These are phyloP conservation scores for Lotus japonicus DNA, from an alignment of 306 rosid species.

Conservation along the genomic window DNA sequence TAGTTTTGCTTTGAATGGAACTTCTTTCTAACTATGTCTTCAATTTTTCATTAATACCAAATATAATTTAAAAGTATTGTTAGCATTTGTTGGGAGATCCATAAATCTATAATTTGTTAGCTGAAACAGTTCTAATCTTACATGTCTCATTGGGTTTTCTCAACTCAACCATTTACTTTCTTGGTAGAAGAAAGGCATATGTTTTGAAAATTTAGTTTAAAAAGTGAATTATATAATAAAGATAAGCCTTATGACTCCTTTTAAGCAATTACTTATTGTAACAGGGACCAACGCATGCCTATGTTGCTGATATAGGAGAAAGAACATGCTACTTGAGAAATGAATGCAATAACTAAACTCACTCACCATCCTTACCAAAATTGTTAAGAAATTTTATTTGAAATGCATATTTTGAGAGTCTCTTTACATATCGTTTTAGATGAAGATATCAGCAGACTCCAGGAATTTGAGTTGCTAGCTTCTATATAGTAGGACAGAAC, in stretches of 20 bases:
- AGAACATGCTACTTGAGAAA: constrained; percentile 55
- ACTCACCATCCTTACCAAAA: neutral
- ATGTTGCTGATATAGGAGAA: constrained; percentile 77
- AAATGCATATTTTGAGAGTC: constrained; percentile 4
- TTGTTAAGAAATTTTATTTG: neutral
- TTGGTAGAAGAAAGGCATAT: neutral
- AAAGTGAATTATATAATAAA: neutral
- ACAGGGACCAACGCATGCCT: constrained; percentile 84
- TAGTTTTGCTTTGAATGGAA: no score
- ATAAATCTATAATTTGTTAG: neutral
- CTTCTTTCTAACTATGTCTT: no score
- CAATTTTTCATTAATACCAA: neutral
- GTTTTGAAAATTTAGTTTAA: neutral
- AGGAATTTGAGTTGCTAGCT: neutral
- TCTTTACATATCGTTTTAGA: neutral
- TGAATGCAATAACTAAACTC: neutral
- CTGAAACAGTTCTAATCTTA: neutral
- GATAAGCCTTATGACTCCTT: neutral
- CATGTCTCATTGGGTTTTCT: neutral
- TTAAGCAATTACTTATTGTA: neutral
- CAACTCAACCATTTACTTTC: neutral
- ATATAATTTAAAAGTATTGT: neutral
- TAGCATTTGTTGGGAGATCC: neutral
- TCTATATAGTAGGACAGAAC: neutral
- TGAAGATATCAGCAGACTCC: constrained; percentile 1